A percentile compares a stretch with the other conserved stretches of the same genome.
These are phyloP conservation scores for Sicyos edulis DNA, from an alignment of 306 rosid genomes.

Conservation along the genomic window DNA sequence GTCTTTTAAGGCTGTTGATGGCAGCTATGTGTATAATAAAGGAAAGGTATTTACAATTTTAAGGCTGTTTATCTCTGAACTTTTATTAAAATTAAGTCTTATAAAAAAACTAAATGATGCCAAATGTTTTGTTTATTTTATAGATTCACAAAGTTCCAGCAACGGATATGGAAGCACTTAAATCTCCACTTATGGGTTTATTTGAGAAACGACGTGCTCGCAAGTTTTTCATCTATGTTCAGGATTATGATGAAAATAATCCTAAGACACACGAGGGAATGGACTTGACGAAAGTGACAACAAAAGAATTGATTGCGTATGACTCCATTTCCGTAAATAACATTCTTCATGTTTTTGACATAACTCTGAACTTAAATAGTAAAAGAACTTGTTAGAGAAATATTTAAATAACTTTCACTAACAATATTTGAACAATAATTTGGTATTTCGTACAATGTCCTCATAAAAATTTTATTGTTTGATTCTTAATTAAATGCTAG, in stretches of 20 bases:
- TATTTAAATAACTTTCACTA: background rate
- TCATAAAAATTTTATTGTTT: too few species aligned
- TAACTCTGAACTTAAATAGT: conserved; percentile 13
- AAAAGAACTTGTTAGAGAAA: background rate
- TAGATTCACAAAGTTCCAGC: conserved; percentile 95
- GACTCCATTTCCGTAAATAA: conserved; percentile 20
- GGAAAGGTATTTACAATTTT: conserved; percentile 44
- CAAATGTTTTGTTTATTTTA: conserved; percentile 13
- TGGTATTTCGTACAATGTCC: background rate
- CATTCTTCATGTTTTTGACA: background rate
- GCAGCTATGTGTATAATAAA: conserved; percentile 58
- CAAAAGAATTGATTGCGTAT: conserved; percentile 81
- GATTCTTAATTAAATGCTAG: background rate
- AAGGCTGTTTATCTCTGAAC: background rate
- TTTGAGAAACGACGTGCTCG: conserved; percentile 96
- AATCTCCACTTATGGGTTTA: conserved; percentile 92
- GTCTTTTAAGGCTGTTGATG: conserved; percentile 89
- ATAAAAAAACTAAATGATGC: background rate
- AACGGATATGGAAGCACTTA: conserved; percentile 84
- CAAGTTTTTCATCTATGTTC: conserved; percentile 85
- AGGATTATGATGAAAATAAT: conserved; percentile 60
- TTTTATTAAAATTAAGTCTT: background rate
- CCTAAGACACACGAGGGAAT: conserved; percentile 89
- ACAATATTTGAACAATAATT: background rate
- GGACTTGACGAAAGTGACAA: conserved; percentile 79